These are phyloP conservation scores for Aureobasidium uvarum DNA, from an alignment of 2,329 filamentous ascomycete genomes.

Conservation along the genomic window DNA sequence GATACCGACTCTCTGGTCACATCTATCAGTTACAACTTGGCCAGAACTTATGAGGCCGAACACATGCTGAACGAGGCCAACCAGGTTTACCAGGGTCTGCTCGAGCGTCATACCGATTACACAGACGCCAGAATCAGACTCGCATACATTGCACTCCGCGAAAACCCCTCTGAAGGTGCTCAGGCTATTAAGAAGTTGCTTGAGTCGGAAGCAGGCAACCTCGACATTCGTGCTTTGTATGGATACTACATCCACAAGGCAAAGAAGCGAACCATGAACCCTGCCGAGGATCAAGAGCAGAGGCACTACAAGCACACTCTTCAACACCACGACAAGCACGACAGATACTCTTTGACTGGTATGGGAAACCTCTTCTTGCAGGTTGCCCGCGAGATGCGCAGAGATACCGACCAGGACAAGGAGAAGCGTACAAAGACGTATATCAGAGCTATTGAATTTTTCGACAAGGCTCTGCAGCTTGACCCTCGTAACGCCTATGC, in stretches of 20 bases:
- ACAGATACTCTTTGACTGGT: slow-evolving; percentile 90
- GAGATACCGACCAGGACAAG: slow-evolving; percentile 84
- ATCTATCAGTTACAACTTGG: slow-evolving; percentile 95
- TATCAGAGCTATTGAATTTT: slow-evolving; percentile 92
- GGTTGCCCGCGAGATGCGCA: slow-evolving; percentile 89
- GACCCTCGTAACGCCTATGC: slow-evolving; percentile 95
- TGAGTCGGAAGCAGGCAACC: slow-evolving; percentile 75
- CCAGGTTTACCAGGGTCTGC: slow-evolving; percentile 80
- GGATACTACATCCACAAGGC: slow-evolving; percentile 93
- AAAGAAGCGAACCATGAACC: slow-evolving; percentile 75
- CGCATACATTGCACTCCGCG: slow-evolving; percentile 83
- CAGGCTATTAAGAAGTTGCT: slow-evolving; percentile 84
- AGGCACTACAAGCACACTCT: slow-evolving; percentile 95
- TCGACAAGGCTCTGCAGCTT: slow-evolving; percentile 93
- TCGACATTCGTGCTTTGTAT: slow-evolving; percentile 89
- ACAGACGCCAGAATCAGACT: slow-evolving; percentile 85
- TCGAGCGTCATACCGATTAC: slow-evolving; percentile 82
- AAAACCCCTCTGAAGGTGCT: slow-evolving; percentile 77
- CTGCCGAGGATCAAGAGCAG: slow-evolving; percentile 87
- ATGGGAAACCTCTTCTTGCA: slow-evolving; percentile 96
- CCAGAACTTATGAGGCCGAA: slow-evolving; percentile 85
- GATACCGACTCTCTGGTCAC: slow-evolving; percentile 92
- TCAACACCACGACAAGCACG: slow-evolving; percentile 93
- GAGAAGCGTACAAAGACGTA: slow-evolving; percentile 87
- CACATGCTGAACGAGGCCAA: slow-evolving; percentile 78